A percentile compares a stretch with the other conserved stretches of the same genome.
Evolutionary conservation across 2,329 filamentous ascomycete genomes (phyloP).

Genomic region (Apiospora kogelbergensis): DNA sequence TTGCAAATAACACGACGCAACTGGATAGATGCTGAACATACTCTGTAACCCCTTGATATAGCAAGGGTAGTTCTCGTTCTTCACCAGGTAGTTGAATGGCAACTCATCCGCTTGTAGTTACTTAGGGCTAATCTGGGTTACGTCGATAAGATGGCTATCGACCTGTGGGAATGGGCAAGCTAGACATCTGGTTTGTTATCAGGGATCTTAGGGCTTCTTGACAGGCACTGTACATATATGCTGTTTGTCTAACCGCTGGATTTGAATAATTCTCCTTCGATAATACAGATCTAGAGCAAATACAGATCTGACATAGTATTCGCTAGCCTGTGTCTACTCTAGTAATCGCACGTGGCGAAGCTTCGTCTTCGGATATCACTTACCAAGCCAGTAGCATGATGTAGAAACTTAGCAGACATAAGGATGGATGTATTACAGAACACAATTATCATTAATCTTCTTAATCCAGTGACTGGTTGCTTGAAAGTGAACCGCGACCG

Average conservation of each 20-base stretch:
- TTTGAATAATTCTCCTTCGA: background rate
- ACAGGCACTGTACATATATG: background rate
- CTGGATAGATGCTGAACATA: background rate
- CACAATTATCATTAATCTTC: too few relatives aligned
- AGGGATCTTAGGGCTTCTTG: background rate
- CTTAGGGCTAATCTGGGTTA: too few relatives aligned
- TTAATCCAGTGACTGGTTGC: too few relatives aligned
- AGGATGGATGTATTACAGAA: too few relatives aligned
- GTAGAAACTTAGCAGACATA: too few relatives aligned
- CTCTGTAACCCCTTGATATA: background rate
- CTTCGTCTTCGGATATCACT: too few relatives aligned
- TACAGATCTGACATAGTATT: background rate
- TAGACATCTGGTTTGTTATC: background rate
- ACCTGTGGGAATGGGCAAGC: background rate
- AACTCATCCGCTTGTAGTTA: background rate
- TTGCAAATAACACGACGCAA: too few relatives aligned
- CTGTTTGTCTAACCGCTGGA: background rate
- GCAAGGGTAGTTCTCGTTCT: background rate
- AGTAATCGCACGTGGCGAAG: background rate
- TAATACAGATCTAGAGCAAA: background rate
- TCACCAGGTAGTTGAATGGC: background rate
- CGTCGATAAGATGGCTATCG: background rate
- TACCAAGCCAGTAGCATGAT: background rate
- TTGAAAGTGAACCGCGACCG: too few relatives aligned
- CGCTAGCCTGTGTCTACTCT: too few relatives aligned